Evolutionary conservation across 345 rosid genomes (phyloP).

Genomic region (Ceriops decandra): DNA sequence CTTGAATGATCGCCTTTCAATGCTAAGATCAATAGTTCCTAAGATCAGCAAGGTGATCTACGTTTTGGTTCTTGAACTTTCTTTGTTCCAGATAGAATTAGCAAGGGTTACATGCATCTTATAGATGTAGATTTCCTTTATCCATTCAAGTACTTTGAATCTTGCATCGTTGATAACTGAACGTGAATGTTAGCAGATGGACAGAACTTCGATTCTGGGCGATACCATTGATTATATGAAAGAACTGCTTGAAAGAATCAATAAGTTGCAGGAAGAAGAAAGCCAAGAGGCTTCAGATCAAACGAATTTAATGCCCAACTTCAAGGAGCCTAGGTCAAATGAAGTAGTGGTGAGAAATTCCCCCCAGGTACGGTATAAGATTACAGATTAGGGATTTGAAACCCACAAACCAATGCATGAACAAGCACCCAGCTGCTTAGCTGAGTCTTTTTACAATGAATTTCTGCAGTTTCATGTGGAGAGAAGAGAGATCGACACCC

Average conservation of each 20-base stretch:
- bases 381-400: background rate
- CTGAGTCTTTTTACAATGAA: background rate
- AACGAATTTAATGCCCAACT: slow-evolving; percentile 27
- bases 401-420: background rate
- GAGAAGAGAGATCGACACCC: slow-evolving; percentile 48
- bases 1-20: slow-evolving; percentile 72
- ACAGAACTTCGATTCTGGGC: slow-evolving; percentile 64
- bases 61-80: slow-evolving; percentile 13
- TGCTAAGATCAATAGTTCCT: slow-evolving; percentile 87
- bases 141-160: background rate
- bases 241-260: slow-evolving; percentile 49
- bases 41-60: slow-evolving; percentile 78
- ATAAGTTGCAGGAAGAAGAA: slow-evolving; percentile 48
- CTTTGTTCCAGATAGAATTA: background rate
- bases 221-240: slow-evolving; percentile 67
- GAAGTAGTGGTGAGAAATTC: slow-evolving; percentile 64
- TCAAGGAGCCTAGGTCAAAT: slow-evolving; percentile 47
- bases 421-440: slow-evolving; percentile 6
- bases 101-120: background rate
- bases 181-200: slow-evolving; percentile 39
- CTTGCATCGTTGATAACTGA: background rate
- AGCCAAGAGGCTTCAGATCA: slow-evolving; percentile 35
- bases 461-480: slow-evolving; percentile 67
- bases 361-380: slow-evolving; percentile 52
- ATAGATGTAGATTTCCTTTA: background rate